phyloP scores from a whole-genome alignment of 306 rosid genomes.

The Lotus japonicus region DNA sequence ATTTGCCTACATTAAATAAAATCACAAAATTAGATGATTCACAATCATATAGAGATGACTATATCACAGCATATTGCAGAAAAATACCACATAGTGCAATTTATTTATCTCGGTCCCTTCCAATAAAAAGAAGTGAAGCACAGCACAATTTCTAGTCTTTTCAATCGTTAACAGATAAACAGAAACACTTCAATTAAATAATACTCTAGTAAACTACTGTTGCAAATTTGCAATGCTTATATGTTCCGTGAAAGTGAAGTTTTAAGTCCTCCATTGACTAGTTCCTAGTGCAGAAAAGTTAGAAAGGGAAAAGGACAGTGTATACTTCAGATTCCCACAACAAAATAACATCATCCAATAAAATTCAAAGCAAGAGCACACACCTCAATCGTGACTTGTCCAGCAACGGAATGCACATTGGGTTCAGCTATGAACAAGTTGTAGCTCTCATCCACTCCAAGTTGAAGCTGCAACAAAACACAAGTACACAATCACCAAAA shows the following conservation, averaged over 20 bases:
- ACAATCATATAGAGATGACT: too few relatives aligned
- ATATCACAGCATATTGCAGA: too few relatives aligned
- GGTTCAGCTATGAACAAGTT: constrained; percentile 44
- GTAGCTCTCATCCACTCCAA: constrained; percentile 98
- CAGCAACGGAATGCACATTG: constrained; percentile 40
- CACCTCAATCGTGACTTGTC: constrained; percentile 72
- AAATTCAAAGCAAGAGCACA: not conserved
- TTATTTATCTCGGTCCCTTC: too few relatives aligned
- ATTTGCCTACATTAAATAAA: constrained; percentile 32
- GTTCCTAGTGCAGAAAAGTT: constrained; percentile 7
- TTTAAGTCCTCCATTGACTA: not conserved
- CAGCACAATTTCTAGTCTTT: not conserved
- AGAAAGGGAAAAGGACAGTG: too few relatives aligned
- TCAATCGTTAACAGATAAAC: not conserved
- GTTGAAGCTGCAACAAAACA: constrained; percentile 60
- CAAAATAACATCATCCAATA: too few relatives aligned
- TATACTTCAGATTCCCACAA: too few relatives aligned
- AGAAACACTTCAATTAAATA: not conserved
- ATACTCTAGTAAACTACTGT: not conserved
- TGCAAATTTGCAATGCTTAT: not conserved
- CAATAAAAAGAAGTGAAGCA: constrained; percentile 14
- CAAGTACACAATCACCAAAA: constrained; percentile 8
- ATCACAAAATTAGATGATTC: not conserved
- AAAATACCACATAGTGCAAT: too few relatives aligned
- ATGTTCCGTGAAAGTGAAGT: not conserved